Conservation (phyloP, 1,284 basidiomycete genomes). For the Tilletia setariae region DNA sequence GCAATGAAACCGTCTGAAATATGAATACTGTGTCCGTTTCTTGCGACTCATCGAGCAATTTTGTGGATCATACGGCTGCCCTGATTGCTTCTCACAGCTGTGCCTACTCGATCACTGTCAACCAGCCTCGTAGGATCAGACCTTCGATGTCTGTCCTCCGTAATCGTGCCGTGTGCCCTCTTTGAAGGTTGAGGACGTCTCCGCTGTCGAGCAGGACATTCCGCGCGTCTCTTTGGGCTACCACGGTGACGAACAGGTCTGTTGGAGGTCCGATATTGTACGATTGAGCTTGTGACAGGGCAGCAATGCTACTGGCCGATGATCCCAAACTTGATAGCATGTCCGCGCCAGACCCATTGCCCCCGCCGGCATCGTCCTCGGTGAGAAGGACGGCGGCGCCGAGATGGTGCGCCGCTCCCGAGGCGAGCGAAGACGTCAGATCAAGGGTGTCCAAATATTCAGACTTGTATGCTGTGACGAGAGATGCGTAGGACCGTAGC, state of each 20-base stretch:
- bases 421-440: slow-evolving; percentile 29
- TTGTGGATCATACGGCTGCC: neutral
- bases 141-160: slow-evolving; percentile 81
- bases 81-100: too few relatives aligned
- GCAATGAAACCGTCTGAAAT: neutral
- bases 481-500: slow-evolving; percentile 73
- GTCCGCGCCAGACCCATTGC: slow-evolving; percentile 30
- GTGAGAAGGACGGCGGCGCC: slow-evolving; percentile 13
- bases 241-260: slow-evolving; percentile 73
- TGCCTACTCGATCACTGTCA: slow-evolving; percentile 62
- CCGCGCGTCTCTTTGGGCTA: slow-evolving; percentile 78
- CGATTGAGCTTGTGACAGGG: slow-evolving; percentile 16
- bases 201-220: slow-evolving; percentile 77
- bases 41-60: too few relatives aligned
- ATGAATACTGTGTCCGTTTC: neutral
- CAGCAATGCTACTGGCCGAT: slow-evolving; percentile 12
- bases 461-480: slow-evolving; percentile 76
- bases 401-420: neutral
- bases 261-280: slow-evolving; percentile 61
- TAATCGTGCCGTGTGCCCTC: slow-evolving; percentile 82
- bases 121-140: slow-evolving; percentile 82
- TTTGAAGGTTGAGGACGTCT: slow-evolving; percentile 79
- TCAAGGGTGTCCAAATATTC: slow-evolving; percentile 72
- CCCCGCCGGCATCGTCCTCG: slow-evolving; percentile 16
- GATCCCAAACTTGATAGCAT: slow-evolving; percentile 72